Evolutionary conservation across 306 rosid genomes (phyloP), one percentile per base, ranked within the genome.

Genomic region (Dryas drummondii): DNA sequence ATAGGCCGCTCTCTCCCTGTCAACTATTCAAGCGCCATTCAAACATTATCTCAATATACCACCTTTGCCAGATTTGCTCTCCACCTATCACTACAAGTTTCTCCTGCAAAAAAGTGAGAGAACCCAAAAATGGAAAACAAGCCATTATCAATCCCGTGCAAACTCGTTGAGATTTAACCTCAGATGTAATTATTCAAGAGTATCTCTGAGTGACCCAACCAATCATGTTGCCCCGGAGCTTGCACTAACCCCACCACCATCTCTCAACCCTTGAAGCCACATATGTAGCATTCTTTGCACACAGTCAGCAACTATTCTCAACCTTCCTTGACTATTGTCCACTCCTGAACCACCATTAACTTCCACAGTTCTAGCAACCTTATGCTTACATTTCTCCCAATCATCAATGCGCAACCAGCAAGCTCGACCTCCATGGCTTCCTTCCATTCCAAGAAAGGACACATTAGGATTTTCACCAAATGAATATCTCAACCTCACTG

Each of bases 361-460:
- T 80, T 92, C 96, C 76, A 96, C 96, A 1, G 87, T 82, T 41
- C 88, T 91, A 68, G 88, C 86, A 72, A 96, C 96, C 86, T 81
- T 86, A 41, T 84, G 91, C 78, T 83, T 90, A 78, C 98, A 96
- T 77, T 86, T 90, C 78, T 96, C 98, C 99, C 99, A 92, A 65
- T 92, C 99, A 82, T 94, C 98, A 65, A 66, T 78, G 16, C 85
- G 93, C 70, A 77, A 88, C 96, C 97, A 96, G 86, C 99, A 96
- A 65, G 93, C 96, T 82, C 89, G 92, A 71, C 98, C 98, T 55
- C 99, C 98, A 76, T 96, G 99, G 91, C 99, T 96, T 85, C 99
- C 99, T 75, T 88, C 93, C 97, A 96, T 90, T 37, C 92, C 90
- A 54, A 92, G 86, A 83, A 92, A 96, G 48, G 93, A 85, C n/a